phyloP scores from a whole-genome alignment of 306 rosid genomes.

The Castanea sativa region DNA sequence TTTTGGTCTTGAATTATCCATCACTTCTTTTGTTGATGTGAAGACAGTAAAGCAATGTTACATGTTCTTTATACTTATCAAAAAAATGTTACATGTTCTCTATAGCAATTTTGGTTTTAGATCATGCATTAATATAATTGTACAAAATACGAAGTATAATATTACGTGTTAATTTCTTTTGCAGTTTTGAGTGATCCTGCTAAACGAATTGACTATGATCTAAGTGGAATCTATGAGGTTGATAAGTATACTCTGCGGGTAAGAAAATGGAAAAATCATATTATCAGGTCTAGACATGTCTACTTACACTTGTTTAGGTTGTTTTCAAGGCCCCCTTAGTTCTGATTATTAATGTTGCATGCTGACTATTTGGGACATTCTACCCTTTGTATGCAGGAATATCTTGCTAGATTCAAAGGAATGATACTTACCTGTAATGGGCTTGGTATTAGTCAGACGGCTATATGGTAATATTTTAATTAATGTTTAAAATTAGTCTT shows the following conservation, averaged over 20 bases:
- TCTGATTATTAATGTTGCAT: neutral
- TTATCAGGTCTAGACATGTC: constrained; percentile 1
- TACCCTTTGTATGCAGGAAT: constrained; percentile 48
- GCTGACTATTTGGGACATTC: constrained; percentile 1
- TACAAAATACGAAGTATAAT: neutral
- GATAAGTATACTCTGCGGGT: constrained; percentile 73
- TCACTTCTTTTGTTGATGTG: neutral
- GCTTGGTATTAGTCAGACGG: constrained; percentile 55
- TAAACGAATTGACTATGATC: constrained; percentile 63
- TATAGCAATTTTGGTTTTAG: neutral
- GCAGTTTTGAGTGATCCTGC: constrained; percentile 69
- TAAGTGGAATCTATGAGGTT: constrained; percentile 61
- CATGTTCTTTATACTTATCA: neutral
- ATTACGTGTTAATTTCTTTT: constrained; percentile 5
- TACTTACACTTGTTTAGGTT: constrained; percentile 12
- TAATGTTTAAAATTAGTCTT: neutral
- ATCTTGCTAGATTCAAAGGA: constrained; percentile 75
- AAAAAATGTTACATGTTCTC: neutral
- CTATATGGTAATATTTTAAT: constrained; percentile 44
- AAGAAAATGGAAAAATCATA: constrained; percentile 9
- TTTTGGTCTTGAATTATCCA: neutral
- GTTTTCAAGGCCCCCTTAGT: neutral
- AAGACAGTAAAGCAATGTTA: neutral
- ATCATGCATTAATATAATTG: neutral
- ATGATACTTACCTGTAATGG: constrained; percentile 89